Percentiles rank a stretch among this genome's conserved stretches.
These are phyloP conservation scores for Colletotrichum coccodes DNA, from an alignment of 2,329 filamentous ascomycete genomes.

Conservation along the genomic window DNA sequence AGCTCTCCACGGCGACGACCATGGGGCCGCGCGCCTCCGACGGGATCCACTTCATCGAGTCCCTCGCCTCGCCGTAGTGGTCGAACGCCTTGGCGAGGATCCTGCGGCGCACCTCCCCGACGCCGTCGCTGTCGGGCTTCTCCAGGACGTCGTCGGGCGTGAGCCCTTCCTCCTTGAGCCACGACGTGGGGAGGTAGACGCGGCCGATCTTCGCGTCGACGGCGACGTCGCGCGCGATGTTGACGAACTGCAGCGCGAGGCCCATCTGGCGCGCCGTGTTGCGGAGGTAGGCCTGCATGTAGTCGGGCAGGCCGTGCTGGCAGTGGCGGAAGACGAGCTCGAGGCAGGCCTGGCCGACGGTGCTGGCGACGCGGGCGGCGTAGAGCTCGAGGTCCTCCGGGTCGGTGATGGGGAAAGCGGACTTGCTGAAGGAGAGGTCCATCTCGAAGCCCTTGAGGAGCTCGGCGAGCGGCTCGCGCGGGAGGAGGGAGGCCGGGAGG, in stretches of 20 bases:
- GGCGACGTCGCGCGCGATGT: conserved; percentile 79
- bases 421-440: conserved; percentile 65
- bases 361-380: conserved; percentile 75
- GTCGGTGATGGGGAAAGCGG: conserved; percentile 64
- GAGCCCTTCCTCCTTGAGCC: conserved; percentile 69
- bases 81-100: conserved; percentile 70
- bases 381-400: conserved; percentile 71
- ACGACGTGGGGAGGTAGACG: conserved; percentile 74
- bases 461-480: conserved; percentile 68
- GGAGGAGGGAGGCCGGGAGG: conserved; percentile 67
- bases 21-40: conserved; percentile 69
- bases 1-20: conserved; percentile 77
- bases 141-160: conserved; percentile 64
- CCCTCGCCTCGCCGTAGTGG: conserved; percentile 65
- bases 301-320: conserved; percentile 39
- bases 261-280: conserved; percentile 73
- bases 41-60: conserved; percentile 71
- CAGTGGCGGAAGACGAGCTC: conserved; percentile 73
- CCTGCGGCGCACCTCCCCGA: conserved; percentile 61
- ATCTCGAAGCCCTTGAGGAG: conserved; percentile 76
- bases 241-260: conserved; percentile 79
- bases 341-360: conserved; percentile 75
- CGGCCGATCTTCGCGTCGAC: conserved; percentile 73
- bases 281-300: conserved; percentile 56
- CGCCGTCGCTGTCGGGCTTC: conserved; percentile 54